phyloP scores from a whole-genome alignment of 2,329 filamentous ascomycete species.

The Colletotrichum tabaci region DNA sequence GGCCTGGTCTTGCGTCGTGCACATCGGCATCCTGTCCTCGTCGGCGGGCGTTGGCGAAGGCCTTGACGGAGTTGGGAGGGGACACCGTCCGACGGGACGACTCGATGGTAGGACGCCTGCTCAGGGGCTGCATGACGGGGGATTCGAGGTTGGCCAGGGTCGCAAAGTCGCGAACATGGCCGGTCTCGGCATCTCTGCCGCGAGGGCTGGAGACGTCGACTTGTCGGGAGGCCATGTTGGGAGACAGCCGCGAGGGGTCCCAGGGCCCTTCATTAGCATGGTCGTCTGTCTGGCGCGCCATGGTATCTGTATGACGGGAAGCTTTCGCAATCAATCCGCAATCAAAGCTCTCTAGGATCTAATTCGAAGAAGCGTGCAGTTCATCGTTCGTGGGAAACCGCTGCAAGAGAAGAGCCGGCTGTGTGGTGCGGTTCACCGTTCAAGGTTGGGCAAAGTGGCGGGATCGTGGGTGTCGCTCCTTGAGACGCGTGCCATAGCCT shows the following conservation, averaged over 20 bases:
- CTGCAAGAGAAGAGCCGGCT: background rate
- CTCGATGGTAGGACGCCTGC: constrained; percentile 69
- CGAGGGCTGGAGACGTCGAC: background rate
- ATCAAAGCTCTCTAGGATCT: background rate
- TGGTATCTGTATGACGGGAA: background rate
- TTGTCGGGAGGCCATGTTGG: background rate
- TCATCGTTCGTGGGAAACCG: background rate
- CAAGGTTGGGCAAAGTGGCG: constrained; percentile 2
- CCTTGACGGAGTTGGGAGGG: constrained; percentile 94
- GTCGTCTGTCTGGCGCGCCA: background rate
- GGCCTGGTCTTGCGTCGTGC: constrained; percentile 59
- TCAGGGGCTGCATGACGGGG: constrained; percentile 17
- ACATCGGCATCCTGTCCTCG: constrained; percentile 80
- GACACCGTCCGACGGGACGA: constrained; percentile 54
- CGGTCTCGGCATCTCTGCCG: constrained; percentile 14
- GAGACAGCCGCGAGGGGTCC: background rate
- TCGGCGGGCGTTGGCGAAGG: constrained; percentile 91
- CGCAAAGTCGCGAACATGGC: background rate
- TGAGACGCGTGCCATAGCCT: constrained; percentile 14
- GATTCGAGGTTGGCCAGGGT: constrained; percentile 4
- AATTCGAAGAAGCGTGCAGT: background rate
- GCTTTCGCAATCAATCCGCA: background rate
- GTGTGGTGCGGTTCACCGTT: background rate
- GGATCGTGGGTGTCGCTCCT: constrained; percentile 1
- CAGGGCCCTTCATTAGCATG: background rate